A percentile compares a stretch with the other conserved stretches of the same genome.
phyloP scores from a whole-genome alignment of 169 alveolate genomes.

The Plasmodium malariae region DNA sequence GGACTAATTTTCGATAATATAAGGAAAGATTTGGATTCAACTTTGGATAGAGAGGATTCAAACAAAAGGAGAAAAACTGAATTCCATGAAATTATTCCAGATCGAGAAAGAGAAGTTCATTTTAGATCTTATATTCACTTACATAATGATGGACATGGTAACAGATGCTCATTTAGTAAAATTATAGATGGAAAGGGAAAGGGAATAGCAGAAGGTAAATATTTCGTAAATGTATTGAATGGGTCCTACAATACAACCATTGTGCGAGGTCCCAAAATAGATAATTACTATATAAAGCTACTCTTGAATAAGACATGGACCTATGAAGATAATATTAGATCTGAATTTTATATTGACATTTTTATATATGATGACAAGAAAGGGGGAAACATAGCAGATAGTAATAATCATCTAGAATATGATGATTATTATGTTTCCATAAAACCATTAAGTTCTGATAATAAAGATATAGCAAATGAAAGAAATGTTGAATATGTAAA shows the following conservation, averaged over 20 bases:
- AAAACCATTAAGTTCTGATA: background rate
- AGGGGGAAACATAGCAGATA: background rate
- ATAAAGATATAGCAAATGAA: background rate
- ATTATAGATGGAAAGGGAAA: slow-evolving; percentile 5
- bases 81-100: background rate
- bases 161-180: slow-evolving; percentile 1
- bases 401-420: background rate
- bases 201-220: background rate
- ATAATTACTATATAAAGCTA: background rate
- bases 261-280: background rate
- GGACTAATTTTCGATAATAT: background rate
- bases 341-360: background rate
- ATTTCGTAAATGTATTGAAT: slow-evolving; percentile 15
- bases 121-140: background rate
- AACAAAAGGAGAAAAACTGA: background rate
- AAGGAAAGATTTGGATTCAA: background rate
- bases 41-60: too few relatives aligned
- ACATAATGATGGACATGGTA: slow-evolving; percentile 14
- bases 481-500: background rate
- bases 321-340: background rate
- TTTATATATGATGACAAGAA: background rate
- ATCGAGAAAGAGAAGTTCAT: background rate
- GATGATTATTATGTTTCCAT: slow-evolving; percentile 17
- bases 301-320: slow-evolving; percentile 25
- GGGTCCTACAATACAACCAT: slow-evolving; percentile 11